Evolutionary conservation across 2,329 filamentous ascomycete genomes (phyloP).

Genomic region (Shiraia bambusicola): DNA sequence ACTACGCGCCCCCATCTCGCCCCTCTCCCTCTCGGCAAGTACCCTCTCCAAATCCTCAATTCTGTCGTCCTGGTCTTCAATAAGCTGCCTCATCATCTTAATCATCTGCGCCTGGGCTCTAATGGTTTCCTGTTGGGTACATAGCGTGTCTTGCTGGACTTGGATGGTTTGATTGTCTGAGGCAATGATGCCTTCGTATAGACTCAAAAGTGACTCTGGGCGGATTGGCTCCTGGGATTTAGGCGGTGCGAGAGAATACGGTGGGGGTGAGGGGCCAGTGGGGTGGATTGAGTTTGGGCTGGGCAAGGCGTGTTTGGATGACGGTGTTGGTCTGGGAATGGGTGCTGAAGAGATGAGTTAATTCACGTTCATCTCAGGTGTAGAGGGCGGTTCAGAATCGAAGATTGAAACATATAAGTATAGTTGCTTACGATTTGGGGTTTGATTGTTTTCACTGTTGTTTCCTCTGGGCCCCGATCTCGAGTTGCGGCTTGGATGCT

Average conservation of each 20-base stretch:
- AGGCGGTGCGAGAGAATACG: conserved; percentile 3
- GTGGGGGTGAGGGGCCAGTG: background rate
- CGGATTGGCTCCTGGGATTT: background rate
- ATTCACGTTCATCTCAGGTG: no score
- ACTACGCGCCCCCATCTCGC: no score
- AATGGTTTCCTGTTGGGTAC: conserved; percentile 10
- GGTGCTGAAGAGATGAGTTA: background rate
- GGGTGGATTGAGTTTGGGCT: background rate
- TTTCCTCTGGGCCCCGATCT: background rate
- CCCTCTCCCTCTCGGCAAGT: no score
- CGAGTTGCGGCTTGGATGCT: background rate
- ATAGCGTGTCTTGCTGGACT: conserved; percentile 11
- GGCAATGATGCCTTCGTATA: conserved; percentile 14
- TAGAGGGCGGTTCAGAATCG: no score
- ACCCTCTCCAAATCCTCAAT: conserved; percentile 4
- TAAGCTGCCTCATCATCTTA: conserved; percentile 3
- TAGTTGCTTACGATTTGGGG: background rate
- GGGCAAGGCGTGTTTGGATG: background rate
- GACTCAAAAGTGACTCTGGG: conserved; percentile 1
- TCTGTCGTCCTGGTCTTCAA: conserved; percentile 8
- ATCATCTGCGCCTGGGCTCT: conserved; percentile 10
- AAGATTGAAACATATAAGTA: no score
- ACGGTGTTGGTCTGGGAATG: background rate
- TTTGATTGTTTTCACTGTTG: background rate
- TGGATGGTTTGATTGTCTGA: conserved; percentile 11